phyloP scores from a whole-genome alignment of 2,329 filamentous ascomycete genomes.

The Mycosphaerella arachidis region DNA sequence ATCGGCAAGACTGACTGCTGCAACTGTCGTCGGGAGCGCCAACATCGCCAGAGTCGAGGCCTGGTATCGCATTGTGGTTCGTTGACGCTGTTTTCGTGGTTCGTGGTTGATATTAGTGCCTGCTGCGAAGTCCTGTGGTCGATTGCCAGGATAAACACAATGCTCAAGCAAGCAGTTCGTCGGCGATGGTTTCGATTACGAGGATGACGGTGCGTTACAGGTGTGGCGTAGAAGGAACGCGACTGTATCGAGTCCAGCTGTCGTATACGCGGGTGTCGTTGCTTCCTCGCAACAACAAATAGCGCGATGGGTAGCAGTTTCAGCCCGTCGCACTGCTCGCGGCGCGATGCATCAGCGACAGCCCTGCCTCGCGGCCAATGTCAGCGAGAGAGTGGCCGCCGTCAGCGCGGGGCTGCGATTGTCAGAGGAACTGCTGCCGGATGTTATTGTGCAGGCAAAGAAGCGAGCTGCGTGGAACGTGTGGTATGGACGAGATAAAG shows the following conservation, averaged over 20 bases:
- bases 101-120: background rate
- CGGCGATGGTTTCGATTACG: background rate
- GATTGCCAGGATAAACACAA: background rate
- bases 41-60: constrained; percentile 12
- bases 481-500: background rate
- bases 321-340: background rate
- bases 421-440: background rate
- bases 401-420: constrained; percentile 17
- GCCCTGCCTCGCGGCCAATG: background rate
- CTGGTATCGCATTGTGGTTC: constrained; percentile 2
- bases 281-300: background rate
- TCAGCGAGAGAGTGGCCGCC: constrained; percentile 8
- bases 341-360: constrained; percentile 4
- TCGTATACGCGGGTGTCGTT: background rate
- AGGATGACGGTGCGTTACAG: background rate
- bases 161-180: background rate
- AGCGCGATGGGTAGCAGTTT: background rate
- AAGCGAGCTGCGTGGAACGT: background rate
- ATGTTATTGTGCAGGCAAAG: background rate
- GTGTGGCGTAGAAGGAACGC: background rate
- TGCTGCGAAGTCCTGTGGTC: background rate
- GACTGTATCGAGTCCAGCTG: background rate
- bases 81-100: background rate
- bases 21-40: constrained; percentile 24
- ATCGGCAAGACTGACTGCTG: constrained; percentile 42